Conservation (phyloP, 1,139 yeast species). For the Keqinozyma sinolaborantium region DNA sequence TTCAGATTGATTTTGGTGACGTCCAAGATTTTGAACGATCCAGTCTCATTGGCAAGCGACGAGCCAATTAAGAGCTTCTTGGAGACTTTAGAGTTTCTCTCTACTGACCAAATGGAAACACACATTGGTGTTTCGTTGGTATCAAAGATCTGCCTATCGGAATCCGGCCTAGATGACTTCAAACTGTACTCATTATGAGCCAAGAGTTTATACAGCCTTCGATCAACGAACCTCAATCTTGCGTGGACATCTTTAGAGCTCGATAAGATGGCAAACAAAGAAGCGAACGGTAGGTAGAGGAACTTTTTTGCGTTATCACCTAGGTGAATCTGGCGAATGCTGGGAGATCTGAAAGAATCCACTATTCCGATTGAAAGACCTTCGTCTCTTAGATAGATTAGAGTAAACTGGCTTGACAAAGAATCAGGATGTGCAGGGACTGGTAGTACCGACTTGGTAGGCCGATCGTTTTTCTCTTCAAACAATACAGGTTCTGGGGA, state of each 20-base stretch:
- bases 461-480: slow-evolving; percentile 29
- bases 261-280: slow-evolving; percentile 38
- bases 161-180: slow-evolving; percentile 13
- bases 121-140: slow-evolving; percentile 34
- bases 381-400: slow-evolving; percentile 37
- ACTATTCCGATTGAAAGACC: slow-evolving; percentile 41
- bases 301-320: slow-evolving; percentile 37
- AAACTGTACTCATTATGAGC: slow-evolving; percentile 18
- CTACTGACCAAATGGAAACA: slow-evolving; percentile 21
- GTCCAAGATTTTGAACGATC: slow-evolving; percentile 43
- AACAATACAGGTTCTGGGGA: slow-evolving; percentile 42
- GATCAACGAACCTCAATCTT: slow-evolving; percentile 31
- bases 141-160: slow-evolving; percentile 20
- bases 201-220: slow-evolving; percentile 21
- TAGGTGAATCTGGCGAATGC: slow-evolving; percentile 29
- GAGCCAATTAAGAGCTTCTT: slow-evolving; percentile 44
- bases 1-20: slow-evolving; percentile 20
- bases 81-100: slow-evolving; percentile 29
- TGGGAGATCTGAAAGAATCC: slow-evolving; percentile 21
- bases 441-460: slow-evolving; percentile 15
- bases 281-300: slow-evolving; percentile 26
- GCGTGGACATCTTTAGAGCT: slow-evolving; percentile 22
- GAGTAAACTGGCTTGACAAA: neutral
- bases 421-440: slow-evolving; percentile 2
- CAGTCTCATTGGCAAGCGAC: slow-evolving; percentile 16